Evolutionary conservation across 2,329 filamentous ascomycete genomes (phyloP), one percentile per base, ranked within the genome.

Genomic region (Talaromyces piceae): DNA sequence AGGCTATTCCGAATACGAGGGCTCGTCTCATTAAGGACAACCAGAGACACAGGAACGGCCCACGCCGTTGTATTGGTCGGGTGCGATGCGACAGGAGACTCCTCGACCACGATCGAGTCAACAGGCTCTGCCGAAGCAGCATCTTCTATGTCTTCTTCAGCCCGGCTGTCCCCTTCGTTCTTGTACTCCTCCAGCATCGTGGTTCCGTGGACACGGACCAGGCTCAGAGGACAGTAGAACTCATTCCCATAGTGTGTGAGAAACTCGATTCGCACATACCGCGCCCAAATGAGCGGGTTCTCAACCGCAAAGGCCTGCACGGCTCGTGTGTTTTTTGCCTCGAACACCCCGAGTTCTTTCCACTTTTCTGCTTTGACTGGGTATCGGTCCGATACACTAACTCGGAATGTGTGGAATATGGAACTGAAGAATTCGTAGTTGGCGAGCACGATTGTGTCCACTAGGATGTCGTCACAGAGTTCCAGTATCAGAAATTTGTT

Each of bases 381-480:
- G 68, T 96, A 97, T 51, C 89, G 83, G 71, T 97, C 93, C 52
- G 91, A 94, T 45, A 96, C 91, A 65, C 88, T 94, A 59, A 97
- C 83, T 47, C 87, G 81, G 67, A 98, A 96, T 45, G 84, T 87
- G 49, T 90, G 86, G 60, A 97, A 87, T 79, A 95, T 96, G 65
- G 90, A 96, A 50, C 90, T 95, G 75, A 98, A 98, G 74, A 98
- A 98, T 68, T 98, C 93, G 61, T 94, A 98, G 67, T 98, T 98
- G 55, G 91, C 93, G 49, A 98, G 77, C n/a, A 97, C 93, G 37
- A 98, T 78, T 0, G 93, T 98, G 65, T 98, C 93, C 53, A 98
- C 87, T 41, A 95, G 78, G 41, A 84, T 86, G 58, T 83, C 80
- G 60, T 95, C 89, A 67, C 89, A 97, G 26, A 98, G 77, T 70